Percentiles rank a stretch among this genome's conserved stretches.
phyloP scores from a whole-genome alignment of 208 protist genomes.

The Leishmania braziliensis region DNA sequence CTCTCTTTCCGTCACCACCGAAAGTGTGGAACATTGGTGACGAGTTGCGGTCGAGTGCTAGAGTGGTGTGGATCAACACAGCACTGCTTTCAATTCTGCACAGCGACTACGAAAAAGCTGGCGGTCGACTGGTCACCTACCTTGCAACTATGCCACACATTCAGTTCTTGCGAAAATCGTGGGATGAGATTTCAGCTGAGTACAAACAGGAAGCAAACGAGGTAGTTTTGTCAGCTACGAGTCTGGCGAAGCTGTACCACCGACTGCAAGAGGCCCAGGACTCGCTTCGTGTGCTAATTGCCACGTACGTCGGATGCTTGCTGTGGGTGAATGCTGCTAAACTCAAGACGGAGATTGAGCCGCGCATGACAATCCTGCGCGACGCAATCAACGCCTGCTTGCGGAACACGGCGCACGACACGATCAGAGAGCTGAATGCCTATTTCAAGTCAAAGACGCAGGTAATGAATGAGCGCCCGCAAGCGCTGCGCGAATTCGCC shows the following conservation, averaged over 20 bases:
- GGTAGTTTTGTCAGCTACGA: constrained; percentile 49
- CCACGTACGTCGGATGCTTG: constrained; percentile 85
- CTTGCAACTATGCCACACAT: constrained; percentile 80
- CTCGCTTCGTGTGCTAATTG: constrained; percentile 83
- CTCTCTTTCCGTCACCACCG: constrained; percentile 76
- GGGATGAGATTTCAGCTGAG: constrained; percentile 70
- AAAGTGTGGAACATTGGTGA: constrained; percentile 76
- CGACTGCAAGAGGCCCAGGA: constrained; percentile 85
- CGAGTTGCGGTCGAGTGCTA: constrained; percentile 67
- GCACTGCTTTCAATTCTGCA: constrained; percentile 68
- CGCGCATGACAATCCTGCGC: constrained; percentile 76
- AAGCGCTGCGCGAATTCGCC: constrained; percentile 76
- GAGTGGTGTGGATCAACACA: constrained; percentile 61
- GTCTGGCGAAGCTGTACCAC: constrained; percentile 72
- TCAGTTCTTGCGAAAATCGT: constrained; percentile 87
- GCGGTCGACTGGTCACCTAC: constrained; percentile 81
- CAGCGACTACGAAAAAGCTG: constrained; percentile 83
- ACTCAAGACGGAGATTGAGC: constrained; percentile 89
- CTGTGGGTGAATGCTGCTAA: constrained; percentile 92
- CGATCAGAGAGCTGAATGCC: constrained; percentile 71
- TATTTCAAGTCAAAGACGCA: constrained; percentile 91
- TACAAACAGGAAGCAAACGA: constrained; percentile 75
- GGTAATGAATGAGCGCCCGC: constrained; percentile 78
- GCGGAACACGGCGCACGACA: constrained; percentile 56
- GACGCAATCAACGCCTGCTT: constrained; percentile 80